phyloP scores from a whole-genome alignment of 1,139 yeast genomes.

The Yamadazyma oceani region DNA sequence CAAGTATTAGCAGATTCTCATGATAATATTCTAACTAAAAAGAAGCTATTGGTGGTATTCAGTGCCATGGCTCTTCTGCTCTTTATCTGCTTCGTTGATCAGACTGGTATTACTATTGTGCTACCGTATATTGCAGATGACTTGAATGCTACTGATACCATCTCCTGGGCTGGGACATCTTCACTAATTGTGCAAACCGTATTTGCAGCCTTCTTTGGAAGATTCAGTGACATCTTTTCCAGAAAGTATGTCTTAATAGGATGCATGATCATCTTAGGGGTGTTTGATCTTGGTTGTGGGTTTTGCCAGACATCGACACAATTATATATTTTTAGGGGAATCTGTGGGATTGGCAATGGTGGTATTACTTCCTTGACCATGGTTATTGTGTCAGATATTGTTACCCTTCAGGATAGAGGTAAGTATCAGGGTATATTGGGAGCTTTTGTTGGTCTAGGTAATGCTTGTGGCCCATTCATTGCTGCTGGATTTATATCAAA shows the following conservation, averaged over 20 bases:
- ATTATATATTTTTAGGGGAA: conserved; percentile 41
- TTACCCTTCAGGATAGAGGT: conserved; percentile 42
- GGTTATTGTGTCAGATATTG: conserved; percentile 46
- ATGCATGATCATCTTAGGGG: conserved; percentile 30
- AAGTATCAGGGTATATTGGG: conserved; percentile 51
- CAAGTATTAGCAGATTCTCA: conserved; percentile 22
- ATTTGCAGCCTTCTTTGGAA: conserved; percentile 40
- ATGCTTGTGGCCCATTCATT: conserved; percentile 54
- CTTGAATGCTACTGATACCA: conserved; percentile 36
- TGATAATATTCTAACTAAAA: conserved; percentile 25
- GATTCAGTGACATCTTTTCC: conserved; percentile 44
- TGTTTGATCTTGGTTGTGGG: conserved; percentile 44
- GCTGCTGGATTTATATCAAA: conserved; percentile 47
- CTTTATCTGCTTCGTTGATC: conserved; percentile 37
- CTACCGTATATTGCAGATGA: conserved; percentile 40
- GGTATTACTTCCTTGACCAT: conserved; percentile 42
- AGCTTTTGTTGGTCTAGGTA: conserved; percentile 46
- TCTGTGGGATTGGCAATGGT: conserved; percentile 46
- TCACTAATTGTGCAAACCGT: conserved; percentile 44
- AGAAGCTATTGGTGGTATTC: conserved; percentile 26
- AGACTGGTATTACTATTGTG: conserved; percentile 43
- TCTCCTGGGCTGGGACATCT: conserved; percentile 51
- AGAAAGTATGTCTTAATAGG: conserved; percentile 36
- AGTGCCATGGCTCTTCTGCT: conserved; percentile 28
- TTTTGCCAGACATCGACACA: conserved; percentile 40